Evolutionary conservation across 495 filamentous ascomycete genomes (phyloP), one percentile per base, ranked within the genome.

Genomic region (Lophiostoma macrostomum): DNA sequence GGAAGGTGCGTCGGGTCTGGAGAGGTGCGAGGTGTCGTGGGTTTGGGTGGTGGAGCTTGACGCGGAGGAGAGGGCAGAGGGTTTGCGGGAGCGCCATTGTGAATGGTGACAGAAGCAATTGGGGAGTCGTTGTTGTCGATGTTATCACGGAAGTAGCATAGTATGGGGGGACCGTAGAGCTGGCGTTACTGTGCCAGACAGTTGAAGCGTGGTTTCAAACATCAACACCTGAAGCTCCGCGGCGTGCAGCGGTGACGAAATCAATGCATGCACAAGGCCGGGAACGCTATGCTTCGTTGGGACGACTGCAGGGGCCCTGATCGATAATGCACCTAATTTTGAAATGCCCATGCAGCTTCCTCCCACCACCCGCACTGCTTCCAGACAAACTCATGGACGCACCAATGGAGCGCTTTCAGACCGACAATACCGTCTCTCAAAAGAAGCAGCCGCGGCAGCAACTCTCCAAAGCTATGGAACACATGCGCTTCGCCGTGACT

Each of bases 391-490:
- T 29, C 5, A 50, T 56, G 37, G 35, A 49, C 23, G 1, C 45
- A 6, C 38, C 29, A 18, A 22, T 19, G 25, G 46, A 37, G 25
- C 39, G 39, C 2, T 52, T 53, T 19, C 18, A 60, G 18, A 60
- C 56, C 6, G 36, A 60, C 41, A 50, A 60, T 35, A 53, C 56
- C 6, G 40, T 58, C 0, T 42, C 49, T 8, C 11, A 35, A 22
- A 63, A 51, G 25, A 44, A 54, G 49, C 41, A 49, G 19, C 49
- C 47, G 1, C 44, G 50, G 14, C 64, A 69, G 35, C 69, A 71
- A 29, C 67, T 72, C 45, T 62, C 64, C 12, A 71, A 69, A 36
- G 68, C 63, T 41, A 73, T 73, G 71, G 67, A 72, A 37, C 71
- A 73, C 60, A 64, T 72, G 63, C 71, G 69, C 36, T 56, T 50